Percentiles rank a stretch among this genome's conserved stretches.
Evolutionary conservation across 768 basidiomycete species (phyloP).

Genomic region (Russula virescens): DNA sequence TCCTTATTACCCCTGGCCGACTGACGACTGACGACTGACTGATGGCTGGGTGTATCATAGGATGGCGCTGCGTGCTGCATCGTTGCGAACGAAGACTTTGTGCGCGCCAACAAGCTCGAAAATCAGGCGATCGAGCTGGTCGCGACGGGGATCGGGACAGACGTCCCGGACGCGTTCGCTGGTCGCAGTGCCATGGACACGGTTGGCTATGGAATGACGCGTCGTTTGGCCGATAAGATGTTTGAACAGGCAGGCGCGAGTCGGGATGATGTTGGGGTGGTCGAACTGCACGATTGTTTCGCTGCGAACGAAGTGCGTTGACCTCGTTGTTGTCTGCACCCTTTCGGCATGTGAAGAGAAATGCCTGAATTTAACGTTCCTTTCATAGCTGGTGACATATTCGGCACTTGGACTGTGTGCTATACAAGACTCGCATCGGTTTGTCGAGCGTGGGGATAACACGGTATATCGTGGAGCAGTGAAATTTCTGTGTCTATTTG

Average conservation of each 20-base stretch:
- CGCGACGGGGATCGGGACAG: constrained; percentile 59
- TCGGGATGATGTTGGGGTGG: constrained; percentile 70
- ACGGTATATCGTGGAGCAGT: constrained; percentile 44
- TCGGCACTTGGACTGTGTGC: constrained; percentile 71
- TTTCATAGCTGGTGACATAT: constrained; percentile 65
- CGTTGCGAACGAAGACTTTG: constrained; percentile 74
- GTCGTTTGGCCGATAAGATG: constrained; percentile 58
- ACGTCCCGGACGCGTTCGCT: constrained; percentile 59
- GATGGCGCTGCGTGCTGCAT: constrained; percentile 75
- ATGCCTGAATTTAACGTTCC: not conserved
- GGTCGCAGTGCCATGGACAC: constrained; percentile 70
- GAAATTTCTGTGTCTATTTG: not conserved
- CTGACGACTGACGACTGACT: not conserved
- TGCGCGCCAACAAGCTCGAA: constrained; percentile 62
- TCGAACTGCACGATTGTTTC: constrained; percentile 87
- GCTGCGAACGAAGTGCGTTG: constrained; percentile 64
- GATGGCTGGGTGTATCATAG: constrained; percentile 30
- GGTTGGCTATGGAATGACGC: constrained; percentile 76
- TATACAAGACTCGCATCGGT: constrained; percentile 58
- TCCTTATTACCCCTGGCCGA: too few relatives aligned
- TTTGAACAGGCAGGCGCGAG: constrained; percentile 65
- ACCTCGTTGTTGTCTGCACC: too few relatives aligned
- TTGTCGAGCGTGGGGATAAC: constrained; percentile 73
- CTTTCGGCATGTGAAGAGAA: not conserved
- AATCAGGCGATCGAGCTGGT: constrained; percentile 87